These are phyloP conservation scores for Wickerhamiella dianesei DNA, from an alignment of 805 yeast genomes.

Conservation along the genomic window DNA sequence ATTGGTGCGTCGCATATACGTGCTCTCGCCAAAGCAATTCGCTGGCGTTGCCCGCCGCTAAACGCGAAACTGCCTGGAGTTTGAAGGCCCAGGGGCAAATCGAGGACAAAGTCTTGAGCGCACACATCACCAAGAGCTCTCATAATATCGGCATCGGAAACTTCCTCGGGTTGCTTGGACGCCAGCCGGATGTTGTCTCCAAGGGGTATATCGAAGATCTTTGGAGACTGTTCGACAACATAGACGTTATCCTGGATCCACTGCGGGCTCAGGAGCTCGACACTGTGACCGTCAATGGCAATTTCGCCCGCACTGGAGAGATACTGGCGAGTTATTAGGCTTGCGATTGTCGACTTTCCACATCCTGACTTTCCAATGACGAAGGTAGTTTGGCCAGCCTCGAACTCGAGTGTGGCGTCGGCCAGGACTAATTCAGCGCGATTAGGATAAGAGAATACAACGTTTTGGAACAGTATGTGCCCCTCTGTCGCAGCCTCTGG, in stretches of 20 bases:
- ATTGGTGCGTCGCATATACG: constrained; percentile 57
- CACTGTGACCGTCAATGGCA: constrained; percentile 38
- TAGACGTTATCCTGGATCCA: constrained; percentile 56
- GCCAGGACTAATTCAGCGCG: constrained; percentile 39
- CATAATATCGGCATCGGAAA: constrained; percentile 22
- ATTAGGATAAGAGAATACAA: constrained; percentile 46
- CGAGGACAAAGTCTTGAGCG: constrained; percentile 31
- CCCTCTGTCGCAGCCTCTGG: constrained; percentile 1
- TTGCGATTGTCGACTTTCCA: constrained; percentile 77
- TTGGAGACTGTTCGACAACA: constrained; percentile 58
- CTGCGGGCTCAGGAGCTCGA: constrained; percentile 30
- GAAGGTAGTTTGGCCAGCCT: constrained; percentile 38
- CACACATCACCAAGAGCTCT: constrained; percentile 43
- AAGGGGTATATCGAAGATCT: constrained; percentile 51
- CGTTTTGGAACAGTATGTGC: constrained; percentile 11
- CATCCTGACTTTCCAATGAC: constrained; percentile 83
- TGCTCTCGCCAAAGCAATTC: constrained; percentile 77
- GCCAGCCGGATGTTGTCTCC: constrained; percentile 52
- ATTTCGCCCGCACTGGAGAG: constrained; percentile 40
- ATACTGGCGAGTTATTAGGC: constrained; percentile 50
- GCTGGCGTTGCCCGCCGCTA: constrained; percentile 88
- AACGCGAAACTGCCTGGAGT: constrained; percentile 33
- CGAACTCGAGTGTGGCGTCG: constrained; percentile 34
- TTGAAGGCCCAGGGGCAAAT: constrained; percentile 42
- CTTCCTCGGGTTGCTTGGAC: constrained; percentile 14